These are phyloP conservation scores for Calamus simplicifolius DNA, from an alignment of 176 grass and related monocot genomes.

Conservation along the genomic window DNA sequence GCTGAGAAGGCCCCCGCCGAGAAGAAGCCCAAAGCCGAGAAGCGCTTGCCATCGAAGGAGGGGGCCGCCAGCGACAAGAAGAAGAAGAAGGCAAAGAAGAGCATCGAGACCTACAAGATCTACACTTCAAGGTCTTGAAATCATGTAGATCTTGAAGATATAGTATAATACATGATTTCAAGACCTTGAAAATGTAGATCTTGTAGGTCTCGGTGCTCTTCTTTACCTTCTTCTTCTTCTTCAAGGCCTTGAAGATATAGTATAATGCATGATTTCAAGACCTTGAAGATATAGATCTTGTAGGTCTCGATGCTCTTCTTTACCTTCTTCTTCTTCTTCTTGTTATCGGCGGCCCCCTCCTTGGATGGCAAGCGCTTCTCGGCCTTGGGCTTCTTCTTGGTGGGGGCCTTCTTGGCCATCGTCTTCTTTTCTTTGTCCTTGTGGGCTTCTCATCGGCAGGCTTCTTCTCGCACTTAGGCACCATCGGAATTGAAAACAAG, in stretches of 20 bases:
- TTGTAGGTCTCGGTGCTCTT: no score
- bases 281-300: constrained; percentile 98
- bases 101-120: constrained; percentile 77
- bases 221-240: no score
- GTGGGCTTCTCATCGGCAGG: no score
- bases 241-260: no score
- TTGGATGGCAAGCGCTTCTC: constrained; percentile 3
- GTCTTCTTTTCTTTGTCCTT: no score
- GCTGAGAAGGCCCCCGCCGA: not conserved
- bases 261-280: no score
- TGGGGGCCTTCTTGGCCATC: no score
- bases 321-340: constrained; percentile 11
- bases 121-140: constrained; percentile 91
- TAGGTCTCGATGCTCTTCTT: constrained; percentile 46
- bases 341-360: not conserved
- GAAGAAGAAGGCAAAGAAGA: constrained; percentile 18
- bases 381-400: constrained; percentile 1
- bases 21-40: constrained; percentile 3
- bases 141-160: no score
- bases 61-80: not conserved
- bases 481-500: no score
- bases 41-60: not conserved
- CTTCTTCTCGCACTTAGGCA: no score
- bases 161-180: no score
- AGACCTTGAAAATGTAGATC: no score